phyloP scores from a whole-genome alignment of 2,329 filamentous ascomycete species.

The Metarhizium rileyi region DNA sequence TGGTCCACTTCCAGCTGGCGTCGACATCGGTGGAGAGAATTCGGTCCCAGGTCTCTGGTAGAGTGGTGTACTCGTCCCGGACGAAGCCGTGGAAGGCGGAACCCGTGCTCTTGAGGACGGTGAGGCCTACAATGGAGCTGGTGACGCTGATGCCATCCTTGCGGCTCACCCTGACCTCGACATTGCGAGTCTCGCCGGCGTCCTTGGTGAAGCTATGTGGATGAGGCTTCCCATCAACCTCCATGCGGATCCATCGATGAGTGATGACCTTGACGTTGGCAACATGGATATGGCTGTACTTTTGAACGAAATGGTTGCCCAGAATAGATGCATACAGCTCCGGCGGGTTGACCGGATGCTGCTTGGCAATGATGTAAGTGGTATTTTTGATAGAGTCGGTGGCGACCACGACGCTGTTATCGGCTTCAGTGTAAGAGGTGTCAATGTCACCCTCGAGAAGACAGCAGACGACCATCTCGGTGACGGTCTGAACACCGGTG shows the following conservation, averaged over 20 bases:
- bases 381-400: constrained; percentile 99
- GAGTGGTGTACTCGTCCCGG: constrained; percentile 84
- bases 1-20: constrained; percentile 75
- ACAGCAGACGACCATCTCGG: constrained; percentile 90
- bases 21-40: constrained; percentile 93
- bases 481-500: constrained; percentile 72
- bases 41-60: constrained; percentile 86
- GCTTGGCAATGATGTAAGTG: constrained; percentile 88
- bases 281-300: constrained; percentile 77
- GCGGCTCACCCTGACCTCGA: constrained; percentile 61
- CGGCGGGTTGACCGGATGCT: constrained; percentile 82
- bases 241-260: constrained; percentile 87
- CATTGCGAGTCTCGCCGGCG: constrained; percentile 76
- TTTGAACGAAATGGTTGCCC: constrained; percentile 79
- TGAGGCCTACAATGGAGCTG: constrained; percentile 69
- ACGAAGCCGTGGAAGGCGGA: constrained; percentile 94
- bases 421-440: constrained; percentile 77
- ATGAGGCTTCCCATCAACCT: constrained; percentile 78
- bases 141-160: constrained; percentile 62
- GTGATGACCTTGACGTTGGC: constrained; percentile 75
- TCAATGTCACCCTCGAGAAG: constrained; percentile 91
- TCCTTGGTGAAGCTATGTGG: constrained; percentile 93
- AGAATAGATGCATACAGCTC: constrained; percentile 84
- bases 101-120: constrained; percentile 92
- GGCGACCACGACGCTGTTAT: constrained; percentile 91